phyloP scores from a whole-genome alignment of 768 basidiomycete genomes.

The Boletus reticuloceps region DNA sequence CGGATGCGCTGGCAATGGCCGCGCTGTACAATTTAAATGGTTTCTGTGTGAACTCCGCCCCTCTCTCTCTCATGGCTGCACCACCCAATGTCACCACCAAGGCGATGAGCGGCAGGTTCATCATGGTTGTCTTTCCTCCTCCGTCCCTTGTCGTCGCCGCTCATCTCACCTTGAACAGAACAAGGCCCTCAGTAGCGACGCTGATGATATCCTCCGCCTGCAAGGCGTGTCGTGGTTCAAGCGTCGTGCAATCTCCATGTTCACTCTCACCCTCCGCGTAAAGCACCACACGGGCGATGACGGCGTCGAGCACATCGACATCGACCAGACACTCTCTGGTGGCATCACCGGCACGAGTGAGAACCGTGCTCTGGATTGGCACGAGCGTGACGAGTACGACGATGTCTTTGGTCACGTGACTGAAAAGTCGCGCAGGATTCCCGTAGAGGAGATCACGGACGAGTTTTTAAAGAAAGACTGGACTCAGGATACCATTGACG shows the following conservation, averaged over 20 bases:
- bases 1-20: no score
- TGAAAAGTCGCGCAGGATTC: constrained; percentile 51
- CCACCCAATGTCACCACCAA: constrained; percentile 58
- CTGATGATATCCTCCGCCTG: constrained; percentile 60
- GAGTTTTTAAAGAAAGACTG: constrained; percentile 42
- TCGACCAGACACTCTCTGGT: constrained; percentile 63
- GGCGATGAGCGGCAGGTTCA: constrained; percentile 59
- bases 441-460: constrained; percentile 45
- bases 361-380: constrained; percentile 55
- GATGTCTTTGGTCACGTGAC: constrained; percentile 59
- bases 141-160: background rate
- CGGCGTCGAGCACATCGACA: constrained; percentile 62
- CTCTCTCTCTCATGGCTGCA: constrained; percentile 51
- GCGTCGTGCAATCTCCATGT: constrained; percentile 57
- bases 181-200: constrained; percentile 59
- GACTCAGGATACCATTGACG: constrained; percentile 38
- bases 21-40: background rate
- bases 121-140: constrained; percentile 46
- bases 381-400: constrained; percentile 51
- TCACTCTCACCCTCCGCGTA: constrained; percentile 56
- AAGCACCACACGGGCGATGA: constrained; percentile 64
- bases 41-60: background rate
- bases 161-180: constrained; percentile 43
- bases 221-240: constrained; percentile 76
- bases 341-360: constrained; percentile 60